Percentiles rank a stretch among this genome's conserved stretches.
Conservation (phyloP, 352 stramenopile genomes). For the Detonula confervacea region DNA sequence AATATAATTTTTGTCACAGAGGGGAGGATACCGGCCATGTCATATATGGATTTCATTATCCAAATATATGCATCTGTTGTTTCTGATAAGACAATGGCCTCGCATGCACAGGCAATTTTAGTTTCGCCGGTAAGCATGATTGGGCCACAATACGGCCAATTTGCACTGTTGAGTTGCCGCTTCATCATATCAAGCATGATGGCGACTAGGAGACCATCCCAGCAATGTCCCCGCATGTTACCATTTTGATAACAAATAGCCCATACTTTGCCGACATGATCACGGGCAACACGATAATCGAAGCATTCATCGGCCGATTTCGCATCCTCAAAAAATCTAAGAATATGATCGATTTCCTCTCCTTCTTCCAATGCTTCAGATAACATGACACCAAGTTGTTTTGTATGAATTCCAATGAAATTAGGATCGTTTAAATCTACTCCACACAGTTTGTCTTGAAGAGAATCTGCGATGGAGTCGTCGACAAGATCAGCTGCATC, state of each 20-base stretch:
- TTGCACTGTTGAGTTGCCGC: neutral
- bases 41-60: neutral
- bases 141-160: neutral
- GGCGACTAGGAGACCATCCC: neutral
- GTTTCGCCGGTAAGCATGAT: neutral
- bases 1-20: neutral
- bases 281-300: neutral
- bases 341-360: too few relatives aligned
- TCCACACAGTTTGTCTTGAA: too few relatives aligned
- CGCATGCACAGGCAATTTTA: neutral
- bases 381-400: too few relatives aligned
- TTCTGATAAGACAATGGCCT: neutral
- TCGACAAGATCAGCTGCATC: too few relatives aligned
- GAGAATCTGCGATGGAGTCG: too few relatives aligned
- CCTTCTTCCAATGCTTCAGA: too few relatives aligned
- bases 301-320: neutral
- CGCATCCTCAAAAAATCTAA: neutral
- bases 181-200: constrained; percentile 8
- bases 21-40: neutral
- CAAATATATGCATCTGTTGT: neutral
- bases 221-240: neutral
- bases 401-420: too few relatives aligned
- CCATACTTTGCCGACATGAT: neutral
- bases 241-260: neutral
- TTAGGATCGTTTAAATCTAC: too few relatives aligned